Percentiles rank a stretch among this genome's conserved stretches.
These are phyloP conservation scores for Dysphania ambrosioides DNA, from an alignment of 148 eudicot genomes.

Conservation along the genomic window DNA sequence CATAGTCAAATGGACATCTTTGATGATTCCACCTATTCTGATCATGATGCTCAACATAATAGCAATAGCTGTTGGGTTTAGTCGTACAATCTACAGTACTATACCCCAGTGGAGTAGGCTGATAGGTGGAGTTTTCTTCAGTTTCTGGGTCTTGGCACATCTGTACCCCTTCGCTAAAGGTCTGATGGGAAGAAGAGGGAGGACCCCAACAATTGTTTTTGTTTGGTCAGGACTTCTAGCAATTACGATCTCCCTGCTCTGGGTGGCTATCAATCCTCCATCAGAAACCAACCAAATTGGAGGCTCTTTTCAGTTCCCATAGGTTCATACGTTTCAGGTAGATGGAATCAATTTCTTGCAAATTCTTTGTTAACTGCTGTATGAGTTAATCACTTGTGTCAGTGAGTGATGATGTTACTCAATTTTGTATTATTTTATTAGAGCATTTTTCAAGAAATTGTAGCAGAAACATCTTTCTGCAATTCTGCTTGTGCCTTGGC, in stretches of 20 bases:
- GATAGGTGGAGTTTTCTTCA: conserved; percentile 87
- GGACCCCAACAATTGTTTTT: conserved; percentile 82
- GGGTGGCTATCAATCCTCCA: conserved; percentile 90
- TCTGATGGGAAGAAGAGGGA: conserved; percentile 88
- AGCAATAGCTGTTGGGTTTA: conserved; percentile 81
- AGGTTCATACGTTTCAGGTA: conserved; percentile 14
- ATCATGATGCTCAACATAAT: conserved; percentile 79
- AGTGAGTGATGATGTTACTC: conserved; percentile 13
- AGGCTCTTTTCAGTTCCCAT: conserved; percentile 84
- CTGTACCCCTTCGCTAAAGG: conserved; percentile 89
- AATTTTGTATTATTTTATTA: conserved; percentile 23
- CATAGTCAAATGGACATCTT: conserved; percentile 76
- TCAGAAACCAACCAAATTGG: conserved; percentile 62
- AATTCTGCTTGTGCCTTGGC: neutral
- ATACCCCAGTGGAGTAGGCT: conserved; percentile 90
- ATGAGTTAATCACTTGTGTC: neutral
- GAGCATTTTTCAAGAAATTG: conserved; percentile 1
- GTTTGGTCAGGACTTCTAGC: conserved; percentile 92
- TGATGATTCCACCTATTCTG: conserved; percentile 83
- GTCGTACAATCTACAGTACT: conserved; percentile 75
- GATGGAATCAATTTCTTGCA: conserved; percentile 12
- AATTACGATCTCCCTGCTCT: conserved; percentile 79
- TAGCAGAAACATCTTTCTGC: neutral
- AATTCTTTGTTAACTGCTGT: conserved; percentile 25
- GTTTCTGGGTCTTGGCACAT: conserved; percentile 94